Evolutionary conservation across 768 basidiomycete genomes (phyloP).

Genomic region (Pulveroboletus sp.): DNA sequence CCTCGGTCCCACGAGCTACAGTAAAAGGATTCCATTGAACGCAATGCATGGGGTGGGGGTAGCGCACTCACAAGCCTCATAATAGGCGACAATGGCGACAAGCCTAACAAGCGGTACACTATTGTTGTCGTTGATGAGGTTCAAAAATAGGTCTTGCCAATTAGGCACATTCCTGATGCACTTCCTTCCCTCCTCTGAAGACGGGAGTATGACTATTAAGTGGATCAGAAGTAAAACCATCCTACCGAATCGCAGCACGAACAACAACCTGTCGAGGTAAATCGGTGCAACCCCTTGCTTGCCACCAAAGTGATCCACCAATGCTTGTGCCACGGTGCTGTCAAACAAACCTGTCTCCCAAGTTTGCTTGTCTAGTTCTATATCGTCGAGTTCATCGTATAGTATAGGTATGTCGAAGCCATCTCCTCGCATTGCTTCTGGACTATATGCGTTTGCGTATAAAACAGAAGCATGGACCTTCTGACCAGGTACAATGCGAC

Average conservation of each 20-base stretch:
- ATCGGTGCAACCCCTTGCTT: slow-evolving; percentile 15
- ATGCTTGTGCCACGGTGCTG: slow-evolving; percentile 8
- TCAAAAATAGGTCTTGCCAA: slow-evolving; percentile 11
- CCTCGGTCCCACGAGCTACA: slow-evolving; percentile 7
- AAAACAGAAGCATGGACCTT: slow-evolving; percentile 24
- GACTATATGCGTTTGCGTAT: slow-evolving; percentile 18
- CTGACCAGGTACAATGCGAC: slow-evolving; percentile 17
- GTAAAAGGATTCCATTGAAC: background rate
- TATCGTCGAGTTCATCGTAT: background rate
- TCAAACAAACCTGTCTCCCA: slow-evolving; percentile 24
- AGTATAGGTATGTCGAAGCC: slow-evolving; percentile 21
- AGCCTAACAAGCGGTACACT: slow-evolving; percentile 16
- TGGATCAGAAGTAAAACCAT: background rate
- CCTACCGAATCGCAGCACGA: background rate
- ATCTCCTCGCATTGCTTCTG: slow-evolving; percentile 16
- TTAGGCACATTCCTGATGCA: slow-evolving; percentile 12
- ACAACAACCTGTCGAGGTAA: slow-evolving; percentile 2
- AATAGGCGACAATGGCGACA: slow-evolving; percentile 1
- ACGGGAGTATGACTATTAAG: background rate
- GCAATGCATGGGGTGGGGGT: too few species aligned
- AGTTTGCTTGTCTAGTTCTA: slow-evolving; percentile 3
- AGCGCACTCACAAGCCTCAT: slow-evolving; percentile 14
- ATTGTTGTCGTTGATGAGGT: slow-evolving; percentile 5
- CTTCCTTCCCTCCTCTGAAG: slow-evolving; percentile 12
- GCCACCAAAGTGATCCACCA: slow-evolving; percentile 8